Percentiles rank a stretch among this genome's conserved stretches.
Conservation (phyloP, 2,329 filamentous ascomycete species). For the Whalleya microplaca region DNA sequence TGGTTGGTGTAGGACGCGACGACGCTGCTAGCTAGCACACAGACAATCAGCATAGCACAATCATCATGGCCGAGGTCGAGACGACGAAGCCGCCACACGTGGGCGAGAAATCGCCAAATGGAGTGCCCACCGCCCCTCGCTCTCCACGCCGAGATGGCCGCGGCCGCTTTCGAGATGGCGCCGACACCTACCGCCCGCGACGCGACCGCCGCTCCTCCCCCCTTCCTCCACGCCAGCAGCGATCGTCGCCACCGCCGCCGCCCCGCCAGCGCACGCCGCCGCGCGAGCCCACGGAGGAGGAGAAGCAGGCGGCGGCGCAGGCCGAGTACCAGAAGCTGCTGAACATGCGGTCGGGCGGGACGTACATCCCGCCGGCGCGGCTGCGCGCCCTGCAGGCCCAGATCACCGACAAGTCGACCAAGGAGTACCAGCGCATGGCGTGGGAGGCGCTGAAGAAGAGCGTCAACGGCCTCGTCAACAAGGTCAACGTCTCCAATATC, state of each 20-base stretch:
- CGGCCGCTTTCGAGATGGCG: constrained; percentile 46
- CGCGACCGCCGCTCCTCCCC: constrained; percentile 34
- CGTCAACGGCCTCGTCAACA: constrained; percentile 98
- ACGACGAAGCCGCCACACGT: constrained; percentile 43
- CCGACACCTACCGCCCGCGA: constrained; percentile 55
- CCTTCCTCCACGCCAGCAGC: constrained; percentile 21
- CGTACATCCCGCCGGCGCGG: constrained; percentile 92
- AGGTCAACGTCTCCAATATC: constrained; percentile 97
- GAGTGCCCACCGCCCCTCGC: constrained; percentile 27
- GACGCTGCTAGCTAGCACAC: neutral
- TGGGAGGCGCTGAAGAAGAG: constrained; percentile 99
- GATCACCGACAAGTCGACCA: constrained; percentile 93
- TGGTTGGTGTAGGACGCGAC: neutral
- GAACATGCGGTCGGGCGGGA: constrained; percentile 91
- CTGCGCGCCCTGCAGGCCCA: constrained; percentile 91
- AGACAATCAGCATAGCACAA: constrained; percentile 10
- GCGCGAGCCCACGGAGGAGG: constrained; percentile 65
- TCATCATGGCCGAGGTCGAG: constrained; percentile 50
- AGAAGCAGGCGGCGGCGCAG: constrained; percentile 86
- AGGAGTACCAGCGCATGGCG: constrained; percentile 98
- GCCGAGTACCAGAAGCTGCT: constrained; percentile 92
- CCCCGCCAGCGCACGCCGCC: constrained; percentile 35
- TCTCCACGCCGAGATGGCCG: constrained; percentile 39
- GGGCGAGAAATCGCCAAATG: constrained; percentile 33
- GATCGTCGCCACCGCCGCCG: too few species aligned